Base-by-base conservation (phyloP, 371 early-diverging fungal species). In the Chytridiales sp. region DNA sequence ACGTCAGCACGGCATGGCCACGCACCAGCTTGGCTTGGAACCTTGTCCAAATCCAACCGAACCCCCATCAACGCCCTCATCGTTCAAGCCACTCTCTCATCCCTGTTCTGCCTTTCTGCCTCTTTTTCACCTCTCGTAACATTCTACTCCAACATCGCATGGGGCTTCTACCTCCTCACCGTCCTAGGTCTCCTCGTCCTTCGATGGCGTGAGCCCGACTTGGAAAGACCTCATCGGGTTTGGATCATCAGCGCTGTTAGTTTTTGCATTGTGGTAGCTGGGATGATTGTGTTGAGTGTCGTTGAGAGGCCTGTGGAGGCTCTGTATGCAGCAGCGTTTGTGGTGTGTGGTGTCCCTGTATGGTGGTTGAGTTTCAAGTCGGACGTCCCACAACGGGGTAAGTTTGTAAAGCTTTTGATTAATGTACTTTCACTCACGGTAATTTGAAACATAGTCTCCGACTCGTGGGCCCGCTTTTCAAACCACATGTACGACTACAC, bases 61-160 rank as follows among this genome's bases (percentile, higher is more conserved):
- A 91, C 91, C 4, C 91, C 91, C 11, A 67, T 83, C 19, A 78
- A 85, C 1, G 90, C 90, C 0, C 69, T 89, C 21, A 49, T 82
- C 2, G 59, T 87, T 17, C 90, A 90, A 56, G 82, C 83, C 9
- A 65, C 62, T 5, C 69, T 89, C 46, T 82, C 89, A 0, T 73
- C 70, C 3, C 65, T 87, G 39, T 82, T 85, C 76, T 84, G 90
- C 46, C 59, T 85, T 27, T 69, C 84, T 2, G 90, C 89, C 0
- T 76, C 81, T 1, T 91, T 87, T 53, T 77, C 76, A 24, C 74
- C 77, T 1, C 74, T 91, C 6, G 84, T 91, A 49, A 89, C 86
- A 56, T 86, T 91, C 53, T 90, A 84, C 68, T 85, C 86, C 15
- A 76, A 87, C 15, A 82, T 84, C 40, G 85, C 88, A 1, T 91